These are phyloP conservation scores for Pilatotrama ljubarskyi DNA, from an alignment of 768 basidiomycete species.

Conservation along the genomic window DNA sequence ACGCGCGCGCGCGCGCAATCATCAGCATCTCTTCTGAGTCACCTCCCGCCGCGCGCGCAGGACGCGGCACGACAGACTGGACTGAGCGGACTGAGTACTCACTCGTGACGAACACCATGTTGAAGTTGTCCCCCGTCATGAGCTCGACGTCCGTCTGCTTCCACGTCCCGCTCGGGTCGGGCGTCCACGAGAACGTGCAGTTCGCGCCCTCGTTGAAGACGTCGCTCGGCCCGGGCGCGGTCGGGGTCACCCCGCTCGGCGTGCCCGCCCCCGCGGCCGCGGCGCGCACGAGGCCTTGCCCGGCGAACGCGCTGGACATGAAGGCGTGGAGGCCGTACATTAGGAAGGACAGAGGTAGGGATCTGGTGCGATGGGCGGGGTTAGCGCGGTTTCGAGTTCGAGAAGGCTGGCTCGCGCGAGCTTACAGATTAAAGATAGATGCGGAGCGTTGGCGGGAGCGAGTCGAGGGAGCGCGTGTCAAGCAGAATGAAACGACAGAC, in stretches of 20 bases:
- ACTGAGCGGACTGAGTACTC: neutral
- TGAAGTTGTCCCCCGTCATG: slow-evolving; percentile 75
- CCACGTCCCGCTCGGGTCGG: slow-evolving; percentile 63
- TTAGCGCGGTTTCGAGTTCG: too few species aligned
- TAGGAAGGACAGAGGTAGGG: neutral
- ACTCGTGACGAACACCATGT: slow-evolving; percentile 56
- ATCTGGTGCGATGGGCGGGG: neutral
- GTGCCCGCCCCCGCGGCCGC: neutral
- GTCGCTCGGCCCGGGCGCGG: slow-evolving; percentile 56
- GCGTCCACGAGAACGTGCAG: slow-evolving; percentile 61
- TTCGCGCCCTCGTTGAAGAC: slow-evolving; percentile 54
- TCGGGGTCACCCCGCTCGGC: slow-evolving; percentile 40
- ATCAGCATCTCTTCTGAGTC: neutral
- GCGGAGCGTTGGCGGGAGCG: too few species aligned
- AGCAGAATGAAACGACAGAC: too few species aligned
- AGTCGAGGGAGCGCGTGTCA: too few species aligned
- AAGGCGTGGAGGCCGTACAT: slow-evolving; percentile 1
- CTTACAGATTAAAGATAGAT: too few species aligned
- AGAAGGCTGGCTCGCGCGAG: too few species aligned
- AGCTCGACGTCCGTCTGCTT: slow-evolving; percentile 71
- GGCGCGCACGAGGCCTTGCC: slow-evolving; percentile 2
- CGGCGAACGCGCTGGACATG: neutral
- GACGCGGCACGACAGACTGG: neutral
- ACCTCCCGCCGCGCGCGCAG: neutral
- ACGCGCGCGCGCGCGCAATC: slow-evolving; percentile 7